Conservation (phyloP, 371 early-diverging fungal species). For the Funneliformis caledonium region DNA sequence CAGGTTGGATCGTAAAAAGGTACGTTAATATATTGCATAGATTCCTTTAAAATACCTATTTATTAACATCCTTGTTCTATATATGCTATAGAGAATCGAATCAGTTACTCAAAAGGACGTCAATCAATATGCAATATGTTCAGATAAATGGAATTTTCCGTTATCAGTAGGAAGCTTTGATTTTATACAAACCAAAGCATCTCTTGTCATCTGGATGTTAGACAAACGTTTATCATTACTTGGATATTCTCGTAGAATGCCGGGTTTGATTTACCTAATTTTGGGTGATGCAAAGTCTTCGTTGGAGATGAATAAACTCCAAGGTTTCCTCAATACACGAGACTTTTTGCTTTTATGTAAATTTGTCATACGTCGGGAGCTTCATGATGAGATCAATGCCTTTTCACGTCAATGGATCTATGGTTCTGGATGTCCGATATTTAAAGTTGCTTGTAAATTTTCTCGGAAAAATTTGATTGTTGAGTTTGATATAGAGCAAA, state of each 20-base stretch:
- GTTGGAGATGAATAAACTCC: neutral
- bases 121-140: conserved; percentile 84
- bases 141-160: conserved; percentile 63
- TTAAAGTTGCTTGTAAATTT: conserved; percentile 77
- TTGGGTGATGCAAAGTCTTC: conserved; percentile 70
- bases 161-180: conserved; percentile 74
- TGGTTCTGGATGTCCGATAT: conserved; percentile 86
- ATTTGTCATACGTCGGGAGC: conserved; percentile 60
- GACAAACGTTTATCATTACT: conserved; percentile 89
- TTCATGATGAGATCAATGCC: conserved; percentile 73
- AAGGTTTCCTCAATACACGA: conserved; percentile 56
- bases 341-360: conserved; percentile 81
- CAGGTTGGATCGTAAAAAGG: conserved; percentile 78
- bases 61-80: neutral
- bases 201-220: conserved; percentile 92
- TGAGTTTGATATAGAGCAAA: conserved; percentile 85
- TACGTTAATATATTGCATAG: conserved; percentile 43
- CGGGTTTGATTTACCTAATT: conserved; percentile 81
- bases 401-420: conserved; percentile 96
- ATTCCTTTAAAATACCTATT: no score
- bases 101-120: conserved; percentile 80
- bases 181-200: conserved; percentile 83
- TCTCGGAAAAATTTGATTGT: conserved; percentile 95
- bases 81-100: conserved; percentile 72
- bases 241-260: conserved; percentile 73